phyloP scores from a whole-genome alignment of 495 filamentous ascomycete genomes.

The Tetracladium setigerum region DNA sequence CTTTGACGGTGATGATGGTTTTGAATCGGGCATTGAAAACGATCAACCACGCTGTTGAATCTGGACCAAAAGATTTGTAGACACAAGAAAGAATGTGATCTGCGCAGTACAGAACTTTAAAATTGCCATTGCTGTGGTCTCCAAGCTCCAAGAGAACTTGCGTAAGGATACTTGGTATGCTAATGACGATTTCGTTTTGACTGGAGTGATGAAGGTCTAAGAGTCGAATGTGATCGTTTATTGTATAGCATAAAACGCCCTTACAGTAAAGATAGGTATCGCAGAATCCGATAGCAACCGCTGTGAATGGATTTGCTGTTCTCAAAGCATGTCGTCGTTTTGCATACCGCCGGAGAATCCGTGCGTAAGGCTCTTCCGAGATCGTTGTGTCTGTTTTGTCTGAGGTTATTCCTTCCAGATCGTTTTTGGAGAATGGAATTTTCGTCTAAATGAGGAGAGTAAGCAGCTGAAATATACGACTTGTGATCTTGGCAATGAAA shows the following conservation, averaged over 20 bases:
- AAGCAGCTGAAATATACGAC: slow-evolving; percentile 10
- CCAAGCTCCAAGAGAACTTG: slow-evolving; percentile 16
- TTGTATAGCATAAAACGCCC: slow-evolving; percentile 56
- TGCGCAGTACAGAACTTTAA: slow-evolving; percentile 54
- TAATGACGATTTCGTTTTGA: slow-evolving; percentile 50
- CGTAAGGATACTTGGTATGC: slow-evolving; percentile 41
- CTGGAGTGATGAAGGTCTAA: slow-evolving; percentile 46
- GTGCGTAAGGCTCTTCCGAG: slow-evolving; percentile 40
- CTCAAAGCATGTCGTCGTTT: slow-evolving; percentile 56
- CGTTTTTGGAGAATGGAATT: slow-evolving; percentile 50
- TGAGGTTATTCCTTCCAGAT: slow-evolving; percentile 36
- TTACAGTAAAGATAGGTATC: slow-evolving; percentile 55
- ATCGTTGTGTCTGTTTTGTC: too few relatives aligned
- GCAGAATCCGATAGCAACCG: slow-evolving; percentile 50
- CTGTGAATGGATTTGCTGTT: slow-evolving; percentile 53
- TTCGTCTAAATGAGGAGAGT: slow-evolving; percentile 39
- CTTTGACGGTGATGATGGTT: slow-evolving; percentile 31
- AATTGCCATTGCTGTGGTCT: slow-evolving; percentile 30
- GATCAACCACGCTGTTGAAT: slow-evolving; percentile 45
- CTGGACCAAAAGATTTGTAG: slow-evolving; percentile 30
- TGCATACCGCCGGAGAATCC: slow-evolving; percentile 50
- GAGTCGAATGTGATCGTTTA: slow-evolving; percentile 50
- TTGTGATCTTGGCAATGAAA: slow-evolving; percentile 4
- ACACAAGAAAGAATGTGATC: slow-evolving; percentile 54
- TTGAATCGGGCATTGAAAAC: slow-evolving; percentile 43